Base-by-base conservation (phyloP, 2,329 filamentous ascomycete species). In the Aspergillus persii region DNA sequence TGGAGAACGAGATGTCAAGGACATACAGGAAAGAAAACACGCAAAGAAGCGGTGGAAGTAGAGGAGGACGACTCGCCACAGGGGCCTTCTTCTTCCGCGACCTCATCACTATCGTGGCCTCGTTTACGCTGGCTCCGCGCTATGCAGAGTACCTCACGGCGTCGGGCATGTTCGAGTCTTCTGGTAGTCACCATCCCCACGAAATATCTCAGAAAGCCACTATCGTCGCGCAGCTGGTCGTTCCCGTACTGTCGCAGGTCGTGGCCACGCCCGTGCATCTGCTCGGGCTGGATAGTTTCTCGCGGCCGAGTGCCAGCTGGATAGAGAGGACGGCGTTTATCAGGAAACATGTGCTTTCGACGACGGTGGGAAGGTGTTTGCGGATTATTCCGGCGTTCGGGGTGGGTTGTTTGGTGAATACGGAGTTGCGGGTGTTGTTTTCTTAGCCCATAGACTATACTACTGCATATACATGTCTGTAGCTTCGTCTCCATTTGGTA, bases 371-470 rank as follows among this genome's bases (percentile, higher is more conserved):
- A 8, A 80, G 92, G 58, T 89, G 96, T 74, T 88, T 89, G 63
- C 82, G 92, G 61, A 95, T 96, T 67, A 82, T 96, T 9, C 92
- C 92, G 29, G 92, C 92, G 0, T 96, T 94, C 80, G 92, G 92
- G 1, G 82, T 96, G 11, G 92, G 92, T 0, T 91, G 91, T 1
- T 89, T 95, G 15, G 36, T 41, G 36, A 41, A 41, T n/a, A 41
- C 36, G 36, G 36, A 41, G 36, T 41, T 41, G 3, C 12, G 36
- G 15, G 15, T 41, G 36, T n/a, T 41, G 11, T 41, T 41, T 41
- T 12, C 36, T n/a, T 41, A 41, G 36, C 15, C 11, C 18, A 23
- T 23, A 23, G 18, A 23, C 18, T 23, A 23, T 23, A 23, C 18
- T 23, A 23, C 18, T 23, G 18, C 18, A 23, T 23, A 23, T 23